Conservation (phyloP, 106 monocot species). For the Posidonia australis region DNA sequence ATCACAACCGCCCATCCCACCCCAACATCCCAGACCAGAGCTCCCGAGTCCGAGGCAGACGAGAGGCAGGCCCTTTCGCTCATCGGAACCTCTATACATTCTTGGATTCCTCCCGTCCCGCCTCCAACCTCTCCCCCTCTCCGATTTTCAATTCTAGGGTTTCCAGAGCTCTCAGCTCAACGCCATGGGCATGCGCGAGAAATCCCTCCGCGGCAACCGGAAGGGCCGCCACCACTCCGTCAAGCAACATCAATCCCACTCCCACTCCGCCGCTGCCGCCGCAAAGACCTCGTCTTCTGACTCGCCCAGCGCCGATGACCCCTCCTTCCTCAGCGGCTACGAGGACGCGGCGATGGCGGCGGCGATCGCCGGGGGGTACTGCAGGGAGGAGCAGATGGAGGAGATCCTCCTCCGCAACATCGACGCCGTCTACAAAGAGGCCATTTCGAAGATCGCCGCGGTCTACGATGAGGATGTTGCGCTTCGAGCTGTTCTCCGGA, state of each 20-base stretch:
- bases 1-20: too few species aligned
- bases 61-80: too few species aligned
- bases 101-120: background rate
- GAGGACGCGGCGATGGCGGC: background rate
- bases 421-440: constrained; percentile 64
- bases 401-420: constrained; percentile 65
- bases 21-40: too few species aligned
- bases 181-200: constrained; percentile 23
- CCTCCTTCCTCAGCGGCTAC: background rate
- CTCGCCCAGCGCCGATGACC: background rate
- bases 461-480: constrained; percentile 53
- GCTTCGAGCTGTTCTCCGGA: constrained; percentile 48
- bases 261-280: background rate
- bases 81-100: background rate
- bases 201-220: constrained; percentile 17
- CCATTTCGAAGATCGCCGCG: constrained; percentile 40
- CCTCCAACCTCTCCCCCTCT: background rate
- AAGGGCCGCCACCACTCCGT: constrained; percentile 10
- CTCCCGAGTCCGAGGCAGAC: too few species aligned
- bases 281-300: background rate
- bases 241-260: constrained; percentile 7
- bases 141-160: background rate
- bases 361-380: constrained; percentile 44
- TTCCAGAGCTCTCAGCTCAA: constrained; percentile 2
- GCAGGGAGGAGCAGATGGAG: constrained; percentile 83